Percentiles rank a stretch among this genome's conserved stretches.
phyloP scores from a whole-genome alignment of 2,329 filamentous ascomycete species.

The Arthrobotrys sinensis region DNA sequence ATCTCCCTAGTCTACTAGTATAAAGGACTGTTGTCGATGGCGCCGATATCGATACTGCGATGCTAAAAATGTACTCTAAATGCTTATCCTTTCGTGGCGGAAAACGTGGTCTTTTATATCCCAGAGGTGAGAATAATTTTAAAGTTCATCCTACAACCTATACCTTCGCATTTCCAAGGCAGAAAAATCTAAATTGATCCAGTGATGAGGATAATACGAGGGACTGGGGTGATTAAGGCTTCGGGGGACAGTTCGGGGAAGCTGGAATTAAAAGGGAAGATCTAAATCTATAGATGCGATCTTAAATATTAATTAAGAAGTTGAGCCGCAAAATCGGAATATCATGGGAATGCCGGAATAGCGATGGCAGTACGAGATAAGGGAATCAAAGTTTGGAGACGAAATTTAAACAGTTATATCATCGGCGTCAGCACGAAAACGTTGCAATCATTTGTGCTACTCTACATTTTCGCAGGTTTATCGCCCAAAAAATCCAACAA shows the following conservation, averaged over 20 bases:
- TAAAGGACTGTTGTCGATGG: neutral
- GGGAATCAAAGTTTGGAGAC: conserved; percentile 17
- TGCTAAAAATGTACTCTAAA: conserved; percentile 1
- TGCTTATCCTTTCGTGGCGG: conserved; percentile 6
- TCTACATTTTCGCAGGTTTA: neutral
- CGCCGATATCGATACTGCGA: neutral
- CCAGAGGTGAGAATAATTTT: conserved; percentile 1
- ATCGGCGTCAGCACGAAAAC: conserved; percentile 27
- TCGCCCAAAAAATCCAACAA: conserved; percentile 15
- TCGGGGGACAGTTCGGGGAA: conserved; percentile 38
- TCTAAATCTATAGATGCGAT: conserved; percentile 5
- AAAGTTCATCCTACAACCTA: conserved; percentile 8
- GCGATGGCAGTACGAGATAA: neutral
- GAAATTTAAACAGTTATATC: neutral
- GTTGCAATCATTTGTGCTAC: conserved; percentile 6
- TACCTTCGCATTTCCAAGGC: neutral
- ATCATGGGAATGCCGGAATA: conserved; percentile 21
- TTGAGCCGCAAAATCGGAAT: conserved; percentile 24
- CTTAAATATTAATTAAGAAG: neutral
- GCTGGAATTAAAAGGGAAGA: neutral
- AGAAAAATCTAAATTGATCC: neutral
- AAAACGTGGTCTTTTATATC: conserved; percentile 29
- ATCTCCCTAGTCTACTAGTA: neutral
- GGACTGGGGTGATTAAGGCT: neutral
- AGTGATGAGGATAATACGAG: neutral